These are phyloP conservation scores for Mycena olivaceomarginata DNA, from an alignment of 768 basidiomycete genomes.

Conservation along the genomic window DNA sequence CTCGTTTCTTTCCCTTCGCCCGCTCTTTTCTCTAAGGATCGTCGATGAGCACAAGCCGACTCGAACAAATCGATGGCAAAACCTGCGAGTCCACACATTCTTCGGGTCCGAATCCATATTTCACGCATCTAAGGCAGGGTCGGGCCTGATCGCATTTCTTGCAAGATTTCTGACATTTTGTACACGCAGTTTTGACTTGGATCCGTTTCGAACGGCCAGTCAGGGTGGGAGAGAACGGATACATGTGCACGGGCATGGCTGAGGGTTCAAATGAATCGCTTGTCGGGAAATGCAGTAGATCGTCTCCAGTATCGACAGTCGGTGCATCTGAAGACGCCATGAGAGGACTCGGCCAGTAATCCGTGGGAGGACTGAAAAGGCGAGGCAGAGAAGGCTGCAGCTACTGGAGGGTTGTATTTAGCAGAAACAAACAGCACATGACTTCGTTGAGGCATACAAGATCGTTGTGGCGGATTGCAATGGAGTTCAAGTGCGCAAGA, in stretches of 20 bases:
- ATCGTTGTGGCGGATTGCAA: background rate
- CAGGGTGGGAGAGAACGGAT: constrained; percentile 70
- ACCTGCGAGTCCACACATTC: constrained; percentile 88
- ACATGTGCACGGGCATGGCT: constrained; percentile 81
- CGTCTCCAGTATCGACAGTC: constrained; percentile 54
- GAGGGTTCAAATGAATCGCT: constrained; percentile 60
- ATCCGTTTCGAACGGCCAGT: constrained; percentile 72
- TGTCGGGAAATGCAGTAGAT: constrained; percentile 56
- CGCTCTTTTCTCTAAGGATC: constrained; percentile 73
- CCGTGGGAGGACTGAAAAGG: constrained; percentile 11
- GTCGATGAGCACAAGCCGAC: constrained; percentile 53
- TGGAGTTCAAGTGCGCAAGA: background rate
- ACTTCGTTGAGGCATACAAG: constrained; percentile 17
- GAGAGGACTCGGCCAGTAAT: background rate
- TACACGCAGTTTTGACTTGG: constrained; percentile 95
- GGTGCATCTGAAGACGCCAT: constrained; percentile 59
- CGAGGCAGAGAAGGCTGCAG: constrained; percentile 26
- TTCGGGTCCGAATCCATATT: constrained; percentile 84
- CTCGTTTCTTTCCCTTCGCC: constrained; percentile 77
- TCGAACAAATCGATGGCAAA: background rate
- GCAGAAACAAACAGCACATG: constrained; percentile 30
- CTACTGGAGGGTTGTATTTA: constrained; percentile 26
- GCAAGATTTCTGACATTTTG: constrained; percentile 93
- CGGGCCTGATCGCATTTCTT: constrained; percentile 93
- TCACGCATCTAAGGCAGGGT: constrained; percentile 94